phyloP scores from a whole-genome alignment of 2,329 filamentous ascomycete species.

The Remersonia thermophila region DNA sequence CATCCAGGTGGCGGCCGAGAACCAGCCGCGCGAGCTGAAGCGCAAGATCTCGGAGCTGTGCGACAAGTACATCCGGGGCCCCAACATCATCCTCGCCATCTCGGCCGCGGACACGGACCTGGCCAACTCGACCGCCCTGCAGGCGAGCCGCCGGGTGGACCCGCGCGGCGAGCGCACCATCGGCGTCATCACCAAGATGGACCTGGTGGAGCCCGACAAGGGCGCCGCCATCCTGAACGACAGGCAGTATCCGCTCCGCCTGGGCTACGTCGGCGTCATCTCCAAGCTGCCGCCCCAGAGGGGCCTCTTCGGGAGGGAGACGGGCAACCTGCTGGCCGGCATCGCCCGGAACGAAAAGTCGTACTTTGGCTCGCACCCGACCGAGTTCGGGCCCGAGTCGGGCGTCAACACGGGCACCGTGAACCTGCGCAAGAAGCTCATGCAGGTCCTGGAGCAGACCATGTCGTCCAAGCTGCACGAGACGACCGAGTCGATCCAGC shows the following conservation, averaged over 20 bases:
- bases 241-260: constrained; percentile 83
- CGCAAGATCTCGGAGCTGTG: constrained; percentile 93
- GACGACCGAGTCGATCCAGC: constrained; percentile 83
- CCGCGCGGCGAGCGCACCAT: constrained; percentile 92
- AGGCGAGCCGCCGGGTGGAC: constrained; percentile 83
- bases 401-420: constrained; percentile 71
- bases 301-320: constrained; percentile 73
- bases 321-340: constrained; percentile 62
- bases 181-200: constrained; percentile 99
- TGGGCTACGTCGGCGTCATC: constrained; percentile 94
- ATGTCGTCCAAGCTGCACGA: constrained; percentile 88
- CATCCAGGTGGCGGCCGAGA: constrained; percentile 85
- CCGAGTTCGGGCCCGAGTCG: constrained; percentile 63
- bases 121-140: constrained; percentile 85
- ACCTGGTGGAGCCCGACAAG: constrained; percentile 74
- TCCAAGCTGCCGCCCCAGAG: constrained; percentile 60
- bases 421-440: constrained; percentile 84
- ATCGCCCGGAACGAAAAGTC: constrained; percentile 81
- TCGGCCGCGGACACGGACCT: constrained; percentile 95
- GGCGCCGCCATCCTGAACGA: constrained; percentile 72
- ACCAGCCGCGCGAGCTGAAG: constrained; percentile 84
- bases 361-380: constrained; percentile 73
- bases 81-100: constrained; percentile 93
- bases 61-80: constrained; percentile 94
- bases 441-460: constrained; percentile 91